A percentile compares a stretch with the other conserved stretches of the same genome.
Evolutionary conservation across 306 rosid genomes (phyloP).

Genomic region (Morella rubra): DNA sequence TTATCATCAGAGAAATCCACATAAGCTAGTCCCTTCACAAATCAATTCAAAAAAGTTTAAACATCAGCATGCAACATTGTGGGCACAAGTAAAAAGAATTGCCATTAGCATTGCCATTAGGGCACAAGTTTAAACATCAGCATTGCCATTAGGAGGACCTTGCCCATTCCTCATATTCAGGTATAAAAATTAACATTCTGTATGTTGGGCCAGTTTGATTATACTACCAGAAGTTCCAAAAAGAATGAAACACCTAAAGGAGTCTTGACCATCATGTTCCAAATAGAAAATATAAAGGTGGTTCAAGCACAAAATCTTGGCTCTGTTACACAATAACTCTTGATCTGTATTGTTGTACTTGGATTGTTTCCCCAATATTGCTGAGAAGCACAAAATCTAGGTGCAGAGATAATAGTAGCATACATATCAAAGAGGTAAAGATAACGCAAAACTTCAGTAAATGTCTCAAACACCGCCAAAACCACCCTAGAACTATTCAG

Average conservation of each 20-base stretch:
- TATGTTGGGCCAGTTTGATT: not conserved
- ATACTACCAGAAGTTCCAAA: not conserved
- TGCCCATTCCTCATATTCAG: not conserved
- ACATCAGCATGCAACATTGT: not conserved
- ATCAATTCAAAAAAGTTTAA: conserved; percentile 10
- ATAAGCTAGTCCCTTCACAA: conserved; percentile 81
- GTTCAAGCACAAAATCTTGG: not conserved
- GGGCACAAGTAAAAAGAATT: not conserved
- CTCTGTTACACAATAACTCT: not conserved
- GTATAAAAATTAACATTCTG: not conserved
- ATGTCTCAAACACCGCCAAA: not conserved
- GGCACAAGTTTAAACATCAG: conserved; percentile 11
- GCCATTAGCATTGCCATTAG: not conserved
- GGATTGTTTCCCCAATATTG: not conserved
- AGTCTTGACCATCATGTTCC: not conserved
- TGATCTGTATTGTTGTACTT: not conserved
- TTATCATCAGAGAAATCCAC: conserved; percentile 79
- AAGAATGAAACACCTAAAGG: not conserved
- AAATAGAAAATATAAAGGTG: no score
- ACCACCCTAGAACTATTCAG: not conserved
- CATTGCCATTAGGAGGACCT: not conserved
- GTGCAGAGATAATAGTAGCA: not conserved
- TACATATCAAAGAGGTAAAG: not conserved
- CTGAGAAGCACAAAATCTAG: not conserved
- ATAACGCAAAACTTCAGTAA: not conserved